Evolutionary conservation across 768 basidiomycete genomes (phyloP), one percentile per base, ranked within the genome.

Genomic region (Dioszegia hungarica): DNA sequence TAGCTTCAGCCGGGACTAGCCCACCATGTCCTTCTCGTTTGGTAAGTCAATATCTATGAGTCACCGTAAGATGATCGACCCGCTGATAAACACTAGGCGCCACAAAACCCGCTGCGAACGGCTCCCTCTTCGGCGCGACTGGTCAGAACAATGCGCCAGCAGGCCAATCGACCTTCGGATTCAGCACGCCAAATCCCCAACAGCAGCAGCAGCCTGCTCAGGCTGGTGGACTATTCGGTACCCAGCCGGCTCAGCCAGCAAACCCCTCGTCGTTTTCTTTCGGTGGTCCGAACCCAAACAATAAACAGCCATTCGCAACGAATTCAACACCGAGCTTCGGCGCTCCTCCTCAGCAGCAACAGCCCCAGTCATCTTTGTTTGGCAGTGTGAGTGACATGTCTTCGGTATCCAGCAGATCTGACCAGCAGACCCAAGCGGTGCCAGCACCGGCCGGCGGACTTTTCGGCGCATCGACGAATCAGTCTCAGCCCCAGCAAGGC

Each of bases 181-280:
- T 66, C 59, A 45, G 53, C 15, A 66, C 67, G 14, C 62, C 64
- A 9, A 61, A 62, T 39, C 61, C 62, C 12, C 60, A 61, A 39
- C 59, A 56, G 38, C 59, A 60, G 20, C 54, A 43, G 25, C 37
- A 49, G 31, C 38, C 34, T 14, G 14, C 34, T 24, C 19, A 37
- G 19, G 49, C 25, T 19, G 45, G 41, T 2, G 28, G 47, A 2
- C n/a, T 51, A 1, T 56, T 56, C 29, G 59, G 54, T 24, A 11
- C 54, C 20, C 45, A 44, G 10, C 25, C 52, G 12, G 36, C 45
- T 36, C 37, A 37, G 27, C 25, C 44, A 15, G 25, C 58, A 8
- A 31, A 48, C 11, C 34, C 43, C 2, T 22, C 43, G 10, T 14
- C 46, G 0, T 44, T 44, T 36, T 36, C 45, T 6, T 56, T 56